Conservation (phyloP, 208 protist genomes). For the Wallacemonas sp. region DNA sequence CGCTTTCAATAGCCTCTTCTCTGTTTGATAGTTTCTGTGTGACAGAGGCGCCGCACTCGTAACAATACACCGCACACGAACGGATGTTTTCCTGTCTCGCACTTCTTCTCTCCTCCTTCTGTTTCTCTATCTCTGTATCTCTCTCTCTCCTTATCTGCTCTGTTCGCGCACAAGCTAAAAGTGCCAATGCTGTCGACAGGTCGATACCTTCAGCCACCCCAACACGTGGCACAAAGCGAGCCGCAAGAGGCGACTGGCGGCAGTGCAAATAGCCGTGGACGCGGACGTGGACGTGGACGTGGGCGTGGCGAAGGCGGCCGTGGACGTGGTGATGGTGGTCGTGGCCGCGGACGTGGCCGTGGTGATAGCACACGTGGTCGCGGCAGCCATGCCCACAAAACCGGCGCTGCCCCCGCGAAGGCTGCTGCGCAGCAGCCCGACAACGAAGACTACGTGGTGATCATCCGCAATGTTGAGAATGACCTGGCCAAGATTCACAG, state of each 20-base stretch:
- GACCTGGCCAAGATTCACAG: constrained; percentile 78
- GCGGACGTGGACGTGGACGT: neutral
- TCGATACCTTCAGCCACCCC: constrained; percentile 2
- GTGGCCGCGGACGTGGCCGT: neutral
- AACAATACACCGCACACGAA: too few relatives aligned
- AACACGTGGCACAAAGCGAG: neutral
- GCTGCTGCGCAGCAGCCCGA: constrained; percentile 2
- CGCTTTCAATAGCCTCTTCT: too few relatives aligned
- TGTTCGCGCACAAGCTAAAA: neutral
- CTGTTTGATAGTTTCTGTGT: too few relatives aligned
- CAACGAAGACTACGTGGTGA: constrained; percentile 58
- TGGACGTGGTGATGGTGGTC: neutral
- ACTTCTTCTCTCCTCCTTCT: neutral
- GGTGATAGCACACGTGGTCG: too few relatives aligned
- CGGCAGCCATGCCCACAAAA: neutral
- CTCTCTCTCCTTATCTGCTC: neutral
- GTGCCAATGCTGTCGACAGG: neutral
- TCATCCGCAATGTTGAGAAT: constrained; percentile 87
- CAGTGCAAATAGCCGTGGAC: too few relatives aligned
- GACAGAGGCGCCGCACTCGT: too few relatives aligned
- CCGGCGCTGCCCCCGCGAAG: neutral
- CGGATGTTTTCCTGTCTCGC: neutral
- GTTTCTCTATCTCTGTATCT: neutral
- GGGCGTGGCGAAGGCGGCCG: neutral
- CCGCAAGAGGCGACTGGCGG: neutral